Percentiles rank a stretch among this genome's conserved stretches.
These are phyloP conservation scores for Ziziphus jujuba DNA, from an alignment of 306 rosid genomes.

Conservation along the genomic window DNA sequence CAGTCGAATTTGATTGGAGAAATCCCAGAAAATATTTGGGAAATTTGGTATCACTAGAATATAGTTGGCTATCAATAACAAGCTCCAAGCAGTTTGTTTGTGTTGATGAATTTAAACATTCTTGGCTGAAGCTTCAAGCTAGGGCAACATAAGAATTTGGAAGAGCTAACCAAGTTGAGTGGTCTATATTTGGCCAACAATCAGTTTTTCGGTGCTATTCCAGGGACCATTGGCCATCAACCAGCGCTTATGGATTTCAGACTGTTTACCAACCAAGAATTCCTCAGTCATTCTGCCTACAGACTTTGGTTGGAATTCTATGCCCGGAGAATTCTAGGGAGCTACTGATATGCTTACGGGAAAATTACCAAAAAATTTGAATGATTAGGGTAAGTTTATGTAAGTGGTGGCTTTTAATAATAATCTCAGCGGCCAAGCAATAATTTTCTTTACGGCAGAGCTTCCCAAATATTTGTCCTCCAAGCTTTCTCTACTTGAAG, in stretches of 20 bases:
- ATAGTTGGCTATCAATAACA: too few species aligned
- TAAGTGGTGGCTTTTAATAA: conserved; percentile 44
- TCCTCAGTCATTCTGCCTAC: conserved; percentile 60
- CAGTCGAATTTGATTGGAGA: conserved; percentile 48
- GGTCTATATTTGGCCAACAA: conserved; percentile 39
- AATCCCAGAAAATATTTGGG: conserved; percentile 56
- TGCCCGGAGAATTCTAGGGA: conserved; percentile 34
- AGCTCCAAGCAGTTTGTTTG: conserved; percentile 48
- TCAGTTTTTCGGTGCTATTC: conserved; percentile 55
- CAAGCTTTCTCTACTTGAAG: too few species aligned
- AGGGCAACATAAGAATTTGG: conserved; percentile 53
- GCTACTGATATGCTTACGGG: conserved; percentile 45
- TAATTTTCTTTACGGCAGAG: too few species aligned
- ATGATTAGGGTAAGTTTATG: conserved; percentile 37
- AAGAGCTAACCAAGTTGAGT: conserved; percentile 39
- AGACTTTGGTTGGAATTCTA: conserved; percentile 51
- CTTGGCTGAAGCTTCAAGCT: conserved; percentile 44
- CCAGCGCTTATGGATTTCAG: conserved; percentile 38
- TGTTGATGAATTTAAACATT: conserved; percentile 39
- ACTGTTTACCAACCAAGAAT: conserved; percentile 44
- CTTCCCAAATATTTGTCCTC: too few species aligned
- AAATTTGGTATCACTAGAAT: conserved; percentile 52
- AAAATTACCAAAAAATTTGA: conserved; percentile 51
- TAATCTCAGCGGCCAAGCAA: too few species aligned
- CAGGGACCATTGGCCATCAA: conserved; percentile 47